Conservation (phyloP, 1,284 basidiomycete species). For the Ceratorhiza oryzae-sativae region DNA sequence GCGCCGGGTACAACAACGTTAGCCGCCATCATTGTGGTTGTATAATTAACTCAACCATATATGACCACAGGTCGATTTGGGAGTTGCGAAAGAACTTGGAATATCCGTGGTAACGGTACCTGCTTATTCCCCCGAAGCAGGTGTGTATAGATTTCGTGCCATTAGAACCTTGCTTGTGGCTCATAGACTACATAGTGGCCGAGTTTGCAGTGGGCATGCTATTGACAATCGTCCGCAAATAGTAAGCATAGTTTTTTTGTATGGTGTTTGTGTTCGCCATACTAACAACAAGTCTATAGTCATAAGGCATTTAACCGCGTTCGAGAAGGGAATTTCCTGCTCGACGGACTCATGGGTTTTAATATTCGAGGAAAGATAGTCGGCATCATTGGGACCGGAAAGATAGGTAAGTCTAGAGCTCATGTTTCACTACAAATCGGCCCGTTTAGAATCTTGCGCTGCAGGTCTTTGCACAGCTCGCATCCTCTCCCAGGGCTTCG, state of each 20-base stretch:
- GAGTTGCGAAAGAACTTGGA: slow-evolving; percentile 44
- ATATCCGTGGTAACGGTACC: slow-evolving; percentile 46
- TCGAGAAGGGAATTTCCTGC: slow-evolving; percentile 48
- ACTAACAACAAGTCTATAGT: slow-evolving; percentile 31
- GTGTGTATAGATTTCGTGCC: slow-evolving; percentile 5
- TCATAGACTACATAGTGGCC: slow-evolving; percentile 40
- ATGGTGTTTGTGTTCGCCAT: not conserved
- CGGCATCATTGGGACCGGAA: slow-evolving; percentile 62
- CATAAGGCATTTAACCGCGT: slow-evolving; percentile 47
- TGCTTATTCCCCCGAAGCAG: slow-evolving; percentile 47
- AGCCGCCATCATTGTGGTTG: not conserved
- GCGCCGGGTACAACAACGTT: slow-evolving; percentile 45
- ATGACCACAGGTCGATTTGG: slow-evolving; percentile 45
- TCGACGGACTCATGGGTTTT: slow-evolving; percentile 46
- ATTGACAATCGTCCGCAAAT: slow-evolving; percentile 46
- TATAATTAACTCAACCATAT: not conserved
- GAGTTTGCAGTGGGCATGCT: slow-evolving; percentile 48
- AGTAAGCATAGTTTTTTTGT: slow-evolving; percentile 39
- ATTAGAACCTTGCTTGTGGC: not conserved
- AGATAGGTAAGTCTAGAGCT: slow-evolving; percentile 51
- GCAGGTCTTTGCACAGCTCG: slow-evolving; percentile 44
- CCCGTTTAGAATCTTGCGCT: not conserved
- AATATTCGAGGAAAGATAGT: slow-evolving; percentile 57
- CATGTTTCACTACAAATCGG: not conserved
- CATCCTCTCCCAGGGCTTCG: slow-evolving; percentile 45